Conservation (phyloP, 2,329 filamentous ascomycete species). For the Exserohilum rostratum region DNA sequence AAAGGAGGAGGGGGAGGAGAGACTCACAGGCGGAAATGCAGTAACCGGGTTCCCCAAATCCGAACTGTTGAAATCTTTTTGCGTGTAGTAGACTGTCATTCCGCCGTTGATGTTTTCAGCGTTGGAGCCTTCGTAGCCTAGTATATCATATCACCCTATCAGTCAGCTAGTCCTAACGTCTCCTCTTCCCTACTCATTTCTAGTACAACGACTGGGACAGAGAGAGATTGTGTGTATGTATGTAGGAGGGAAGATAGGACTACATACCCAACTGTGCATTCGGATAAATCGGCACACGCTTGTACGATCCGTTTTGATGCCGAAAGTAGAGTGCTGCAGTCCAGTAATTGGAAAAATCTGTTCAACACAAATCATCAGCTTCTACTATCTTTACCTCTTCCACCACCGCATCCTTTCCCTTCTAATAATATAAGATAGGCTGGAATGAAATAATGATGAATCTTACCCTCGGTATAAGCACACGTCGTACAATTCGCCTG, state of each 20-base stretch:
- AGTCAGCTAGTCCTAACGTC: neutral
- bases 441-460: too few species aligned
- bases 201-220: too few species aligned
- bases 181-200: too few species aligned
- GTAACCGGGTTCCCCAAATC: conserved; percentile 40
- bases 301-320: conserved; percentile 37
- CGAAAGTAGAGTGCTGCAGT: conserved; percentile 38
- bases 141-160: too few species aligned
- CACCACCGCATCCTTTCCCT: too few species aligned
- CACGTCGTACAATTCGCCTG: conserved; percentile 24
- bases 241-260: too few species aligned
- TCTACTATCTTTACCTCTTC: too few species aligned
- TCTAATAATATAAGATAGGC: too few species aligned
- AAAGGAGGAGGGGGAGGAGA: too few species aligned
- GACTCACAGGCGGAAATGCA: conserved; percentile 30
- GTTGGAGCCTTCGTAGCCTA: conserved; percentile 1
- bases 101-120: conserved; percentile 35
- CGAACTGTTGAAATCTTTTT: conserved; percentile 45
- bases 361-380: too few species aligned
- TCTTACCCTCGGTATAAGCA: conserved; percentile 33
- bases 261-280: conserved; percentile 18
- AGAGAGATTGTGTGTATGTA: too few species aligned
- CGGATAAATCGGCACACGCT: conserved; percentile 36
- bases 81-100: conserved; percentile 42
- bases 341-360: conserved; percentile 26